Conservation (phyloP, 2,329 filamentous ascomycete genomes). For the Aspergillus melleus region DNA sequence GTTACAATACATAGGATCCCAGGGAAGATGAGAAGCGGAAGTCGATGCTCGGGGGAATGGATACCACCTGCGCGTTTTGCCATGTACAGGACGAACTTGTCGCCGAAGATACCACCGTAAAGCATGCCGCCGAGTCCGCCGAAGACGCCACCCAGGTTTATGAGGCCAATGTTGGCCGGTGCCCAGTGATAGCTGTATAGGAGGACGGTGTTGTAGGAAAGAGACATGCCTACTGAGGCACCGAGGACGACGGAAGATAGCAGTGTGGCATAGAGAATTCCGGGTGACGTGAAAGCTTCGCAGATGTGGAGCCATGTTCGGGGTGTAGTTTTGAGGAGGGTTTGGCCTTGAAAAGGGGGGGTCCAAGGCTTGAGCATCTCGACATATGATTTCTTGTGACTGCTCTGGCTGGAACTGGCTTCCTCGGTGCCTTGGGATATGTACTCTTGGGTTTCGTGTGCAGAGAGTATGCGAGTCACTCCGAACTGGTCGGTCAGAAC, state of each 20-base stretch:
- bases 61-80: conserved; percentile 34
- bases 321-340: conserved; percentile 4
- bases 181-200: conserved; percentile 35
- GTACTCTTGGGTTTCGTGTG: conserved; percentile 27
- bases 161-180: conserved; percentile 24
- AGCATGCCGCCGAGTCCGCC: conserved; percentile 30
- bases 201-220: conserved; percentile 41
- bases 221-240: conserved; percentile 38
- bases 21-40: conserved; percentile 34
- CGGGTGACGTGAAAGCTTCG: conserved; percentile 34
- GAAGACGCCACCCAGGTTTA: conserved; percentile 28
- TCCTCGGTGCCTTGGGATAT: background rate
- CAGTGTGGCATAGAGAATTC: conserved; percentile 41
- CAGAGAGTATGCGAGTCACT: conserved; percentile 36
- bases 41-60: conserved; percentile 37
- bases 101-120: conserved; percentile 26
- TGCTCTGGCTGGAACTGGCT: background rate
- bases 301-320: conserved; percentile 23
- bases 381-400: conserved; percentile 7
- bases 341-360: conserved; percentile 14
- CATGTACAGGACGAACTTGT: conserved; percentile 26
- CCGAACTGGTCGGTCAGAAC: conserved; percentile 43
- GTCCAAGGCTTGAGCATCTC: conserved; percentile 37
- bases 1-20: conserved; percentile 31
- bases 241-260: conserved; percentile 40